Percentiles rank a stretch among this genome's conserved stretches.
Evolutionary conservation across 1,284 basidiomycete species (phyloP).

Genomic region (Wallemia hederae): DNA sequence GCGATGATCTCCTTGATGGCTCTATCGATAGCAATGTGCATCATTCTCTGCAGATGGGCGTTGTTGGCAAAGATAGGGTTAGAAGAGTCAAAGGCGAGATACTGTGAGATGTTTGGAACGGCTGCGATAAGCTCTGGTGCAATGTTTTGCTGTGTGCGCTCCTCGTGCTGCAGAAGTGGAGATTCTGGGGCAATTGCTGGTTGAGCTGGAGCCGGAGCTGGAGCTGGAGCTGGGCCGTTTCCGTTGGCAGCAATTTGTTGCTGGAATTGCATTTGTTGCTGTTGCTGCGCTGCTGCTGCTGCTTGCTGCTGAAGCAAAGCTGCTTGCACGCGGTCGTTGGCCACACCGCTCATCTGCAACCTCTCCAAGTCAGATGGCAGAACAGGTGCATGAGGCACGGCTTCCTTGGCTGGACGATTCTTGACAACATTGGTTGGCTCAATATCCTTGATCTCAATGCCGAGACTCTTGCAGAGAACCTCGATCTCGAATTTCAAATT

Average conservation of each 20-base stretch:
- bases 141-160: not conserved
- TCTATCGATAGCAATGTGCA: slow-evolving; percentile 71
- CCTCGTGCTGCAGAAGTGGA: not conserved
- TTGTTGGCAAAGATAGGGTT: slow-evolving; percentile 36
- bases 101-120: slow-evolving; percentile 36
- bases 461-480: slow-evolving; percentile 71
- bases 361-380: not conserved
- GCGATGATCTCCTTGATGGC: slow-evolving; percentile 93
- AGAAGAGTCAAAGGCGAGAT: slow-evolving; percentile 42
- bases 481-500: slow-evolving; percentile 99
- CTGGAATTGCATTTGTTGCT: slow-evolving; percentile 5
- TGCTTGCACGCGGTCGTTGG: slow-evolving; percentile 4
- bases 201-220: slow-evolving; percentile 4
- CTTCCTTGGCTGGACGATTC: slow-evolving; percentile 15
- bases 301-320: slow-evolving; percentile 3
- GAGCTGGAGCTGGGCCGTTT: slow-evolving; percentile 6
- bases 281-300: slow-evolving; percentile 3
- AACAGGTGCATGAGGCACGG: not conserved
- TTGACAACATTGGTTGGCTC: slow-evolving; percentile 60
- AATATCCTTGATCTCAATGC: slow-evolving; percentile 58
- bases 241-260: slow-evolving; percentile 3
- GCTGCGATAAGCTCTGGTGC: slow-evolving; percentile 28
- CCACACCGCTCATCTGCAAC: slow-evolving; percentile 6
- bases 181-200: slow-evolving; percentile 5
- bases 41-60: slow-evolving; percentile 62